Base-by-base conservation (phyloP, 108 stramenopile genomes). In the Fistulifera solaris region DNA sequence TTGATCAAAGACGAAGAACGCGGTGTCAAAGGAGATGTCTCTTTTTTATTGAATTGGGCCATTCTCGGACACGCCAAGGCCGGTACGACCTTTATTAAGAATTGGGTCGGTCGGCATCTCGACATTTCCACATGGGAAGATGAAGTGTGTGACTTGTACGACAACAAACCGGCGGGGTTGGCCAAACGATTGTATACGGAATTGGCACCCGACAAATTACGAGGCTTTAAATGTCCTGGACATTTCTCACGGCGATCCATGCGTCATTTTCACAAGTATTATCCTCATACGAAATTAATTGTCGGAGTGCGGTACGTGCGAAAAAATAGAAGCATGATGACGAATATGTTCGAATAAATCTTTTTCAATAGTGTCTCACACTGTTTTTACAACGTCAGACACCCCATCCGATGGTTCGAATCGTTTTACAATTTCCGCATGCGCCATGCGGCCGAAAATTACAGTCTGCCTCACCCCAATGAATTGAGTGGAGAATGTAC, bases 381-480 rank as follows among this genome's bases (percentile, higher is more conserved):
- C 14, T 14, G 40, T 11, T 40, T 40, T 40, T 40, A 13, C 31
- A 35, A 35, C 31, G 8, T 35, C 31, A 35, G 59, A 13, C 59
- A 61, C 47, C 66, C 59, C 13, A 54, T 68, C 1, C 7, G 18
- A 27, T 68, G 54, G 46, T 68, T 68, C 24, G 45, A 62, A 23
- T 38, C 27, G 13, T 54, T 42, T 48, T 72, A 72, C 41, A 72
- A 72, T 43, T 67, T 59, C 25, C 50, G 50, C 22, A 22, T 23
- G 50, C 44, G 44, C 44, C 44, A 45, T 21, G 21, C 16, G 19
- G 21, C 16, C 19, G n/a, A 25, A 23, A 26, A 40, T 17, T 23
- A 38, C 21, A 27, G 22, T 10, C 14, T 57, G 42, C 56, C 56
- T 2, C 22, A 27, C 16, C 42, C 56, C 2, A 40, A 42, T 6